Evolutionary conservation across 1,284 basidiomycete species (phyloP), one percentile per base, ranked within the genome.

Genomic region (Sanguinoderma infundibulare): DNA sequence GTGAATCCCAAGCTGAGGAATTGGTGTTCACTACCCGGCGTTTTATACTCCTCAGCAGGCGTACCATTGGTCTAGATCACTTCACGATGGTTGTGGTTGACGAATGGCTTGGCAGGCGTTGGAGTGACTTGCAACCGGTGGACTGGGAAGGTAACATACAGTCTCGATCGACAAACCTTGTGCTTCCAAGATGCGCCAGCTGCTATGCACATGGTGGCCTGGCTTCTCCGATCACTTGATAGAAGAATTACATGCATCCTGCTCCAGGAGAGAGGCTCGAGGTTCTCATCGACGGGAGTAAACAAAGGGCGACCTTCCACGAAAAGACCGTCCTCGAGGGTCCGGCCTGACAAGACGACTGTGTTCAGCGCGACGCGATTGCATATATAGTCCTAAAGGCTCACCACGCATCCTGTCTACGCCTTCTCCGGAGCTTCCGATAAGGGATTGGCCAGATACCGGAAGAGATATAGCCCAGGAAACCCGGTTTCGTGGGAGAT

Each of bases 141-240:
- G 57, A 51, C 61, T 28, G 36, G 54, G 58, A 47, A 51, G 17
- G 34, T 44, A 38, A 26, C 26, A 53, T 57, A 55, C 42, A 40
- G 40, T 12, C 53, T 35, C 17, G 46, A 46, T 40, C 51, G 22
- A 50, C 49, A 53, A 53, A 56, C 39, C 56, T 57, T 53, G 60
- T 38, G 54, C 15, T 50, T 57, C 28, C 28, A 44, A 20, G 36
- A 36, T 42, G 47, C 54, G 47, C 50, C 42, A 47, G 15, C 44
- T 47, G 53, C 53, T 51, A 49, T 9, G 40, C 64, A 55, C 61
- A 61, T 65, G 64, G 64, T 57, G 53, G 53, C 51, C 35, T 38
- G 15, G 58, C 64, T 65, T 65, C 64, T 36, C 20, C 8, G 28
- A 53, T 65, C 64, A 62, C 59, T 62, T 65, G 63, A 65, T 55